These are phyloP conservation scores for Leishmania turanica DNA, from an alignment of 208 protist species.

Conservation along the genomic window DNA sequence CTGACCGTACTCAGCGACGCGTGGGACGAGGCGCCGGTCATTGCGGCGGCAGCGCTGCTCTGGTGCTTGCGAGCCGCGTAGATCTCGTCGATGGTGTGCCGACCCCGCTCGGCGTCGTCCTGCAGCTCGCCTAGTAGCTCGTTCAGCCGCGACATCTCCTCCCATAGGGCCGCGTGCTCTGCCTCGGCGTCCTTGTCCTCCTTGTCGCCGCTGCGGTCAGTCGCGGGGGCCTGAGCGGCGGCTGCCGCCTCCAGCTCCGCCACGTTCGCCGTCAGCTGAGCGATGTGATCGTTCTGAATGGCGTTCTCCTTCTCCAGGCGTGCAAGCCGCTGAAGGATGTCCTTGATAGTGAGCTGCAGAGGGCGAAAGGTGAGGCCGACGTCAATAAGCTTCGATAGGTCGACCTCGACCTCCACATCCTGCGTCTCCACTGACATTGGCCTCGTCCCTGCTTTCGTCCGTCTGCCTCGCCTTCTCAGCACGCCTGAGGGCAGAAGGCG, in stretches of 20 bases:
- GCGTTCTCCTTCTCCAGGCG: constrained; percentile 27
- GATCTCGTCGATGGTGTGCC: constrained; percentile 80
- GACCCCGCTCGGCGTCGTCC: constrained; percentile 41
- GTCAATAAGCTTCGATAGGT: constrained; percentile 83
- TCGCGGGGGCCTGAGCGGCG: neutral
- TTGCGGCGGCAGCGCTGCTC: constrained; percentile 13
- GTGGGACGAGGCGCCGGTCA: neutral
- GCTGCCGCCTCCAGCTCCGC: constrained; percentile 16
- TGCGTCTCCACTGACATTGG: constrained; percentile 19
- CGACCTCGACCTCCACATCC: constrained; percentile 44
- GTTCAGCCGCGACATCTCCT: constrained; percentile 66
- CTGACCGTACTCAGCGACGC: constrained; percentile 11
- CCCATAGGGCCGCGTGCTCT: constrained; percentile 55
- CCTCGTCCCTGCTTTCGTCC: neutral
- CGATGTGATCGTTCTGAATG: constrained; percentile 52
- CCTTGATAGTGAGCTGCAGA: constrained; percentile 70
- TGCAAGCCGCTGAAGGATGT: constrained; percentile 58
- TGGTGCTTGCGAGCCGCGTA: constrained; percentile 75
- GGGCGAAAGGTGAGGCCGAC: constrained; percentile 73
- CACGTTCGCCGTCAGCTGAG: constrained; percentile 51
- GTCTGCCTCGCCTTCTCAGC: neutral
- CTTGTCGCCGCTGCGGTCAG: neutral
- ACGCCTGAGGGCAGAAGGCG: neutral
- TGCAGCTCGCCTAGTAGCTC: constrained; percentile 56
- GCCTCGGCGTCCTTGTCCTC: constrained; percentile 1